Percentiles rank a stretch among this genome's conserved stretches.
Evolutionary conservation across 1,284 basidiomycete species (phyloP).

Genomic region (Coniferiporia sulphurascens): DNA sequence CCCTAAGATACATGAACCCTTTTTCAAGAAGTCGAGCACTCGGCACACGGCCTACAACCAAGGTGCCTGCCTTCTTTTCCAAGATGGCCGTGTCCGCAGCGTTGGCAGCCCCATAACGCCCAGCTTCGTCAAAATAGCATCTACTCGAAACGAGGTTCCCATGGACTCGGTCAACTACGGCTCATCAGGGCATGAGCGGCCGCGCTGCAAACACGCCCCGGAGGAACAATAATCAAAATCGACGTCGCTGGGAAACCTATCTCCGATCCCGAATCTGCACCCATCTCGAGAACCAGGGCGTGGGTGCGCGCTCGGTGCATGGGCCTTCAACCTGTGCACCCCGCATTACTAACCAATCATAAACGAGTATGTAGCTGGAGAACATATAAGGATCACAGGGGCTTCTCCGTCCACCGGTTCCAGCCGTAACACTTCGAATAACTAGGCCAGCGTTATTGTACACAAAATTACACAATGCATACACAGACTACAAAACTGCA

Average conservation of each 20-base stretch:
- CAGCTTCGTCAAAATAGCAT: background rate
- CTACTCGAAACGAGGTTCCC: background rate
- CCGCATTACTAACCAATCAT: background rate
- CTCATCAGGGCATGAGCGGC: background rate
- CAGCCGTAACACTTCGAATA: background rate
- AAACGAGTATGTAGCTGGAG: background rate
- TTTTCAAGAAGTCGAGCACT: too few species aligned
- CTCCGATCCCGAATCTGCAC: constrained; percentile 11
- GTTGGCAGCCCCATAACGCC: background rate
- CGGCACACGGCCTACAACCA: too few species aligned
- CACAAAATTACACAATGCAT: constrained; percentile 1
- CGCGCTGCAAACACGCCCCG: constrained; percentile 6
- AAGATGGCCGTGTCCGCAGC: background rate
- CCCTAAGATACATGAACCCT: too few species aligned
- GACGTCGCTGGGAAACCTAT: constrained; percentile 4
- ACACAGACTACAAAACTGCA: background rate
- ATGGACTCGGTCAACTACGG: background rate
- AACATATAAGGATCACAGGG: background rate
- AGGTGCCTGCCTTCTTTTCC: too few species aligned
- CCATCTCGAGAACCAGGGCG: background rate
- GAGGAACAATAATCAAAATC: background rate
- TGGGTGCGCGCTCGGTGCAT: constrained; percentile 3
- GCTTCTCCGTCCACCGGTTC: background rate
- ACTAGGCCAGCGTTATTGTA: background rate
- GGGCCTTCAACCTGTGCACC: constrained; percentile 11